Base-by-base conservation (phyloP, 108 stramenopile genomes). In the Discostella stelligeroides region DNA sequence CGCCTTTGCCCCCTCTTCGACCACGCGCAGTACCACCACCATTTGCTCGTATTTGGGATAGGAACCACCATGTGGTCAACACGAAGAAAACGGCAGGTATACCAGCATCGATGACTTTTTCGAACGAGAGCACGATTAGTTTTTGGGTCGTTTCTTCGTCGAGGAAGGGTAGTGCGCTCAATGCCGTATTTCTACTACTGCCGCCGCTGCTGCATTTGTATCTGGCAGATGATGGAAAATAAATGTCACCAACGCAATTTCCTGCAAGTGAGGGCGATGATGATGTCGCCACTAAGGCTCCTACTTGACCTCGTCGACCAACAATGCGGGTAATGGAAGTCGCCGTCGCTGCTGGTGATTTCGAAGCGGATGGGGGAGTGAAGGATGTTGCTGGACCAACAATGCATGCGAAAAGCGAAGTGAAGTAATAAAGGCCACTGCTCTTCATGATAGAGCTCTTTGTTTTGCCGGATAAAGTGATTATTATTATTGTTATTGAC, bases 91-190 rank as follows among this genome's bases (percentile, higher is more conserved):
- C 7, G n/a, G 75, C 68, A 34, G 75, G 75, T 49, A 76, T 54
- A 0, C 75, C 75, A 5, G 68, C 68, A 9, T 76, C 75, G 28
- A 76, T 76, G 17, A 39, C 45, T 25, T 76, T 76, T 64, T 76
- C 75, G 17, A 69, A 76, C 9, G 75, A 48, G 6, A 76, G 51
- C 18, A 76, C 47, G 0, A 76, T 58, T 9, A 76, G 50, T 64
- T 69, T 76, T 64, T 69, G 75, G 45, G 75, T 53, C 21, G 68
- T 66, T 30, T 76, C 75, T 63, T 76, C 68, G 21, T 66, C 59
- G 23, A 76, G 24, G 42, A 41, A 40, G 4, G 49, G 49, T 9
- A 58, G 29, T 30, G 27, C 62, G 10, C 4, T 43, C 18, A 60
- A 29, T 43, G 60, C 37, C 40, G 39, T 41, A 0, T 20, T 24